Conservation (phyloP, 2,329 filamentous ascomycete species). For the Tolypocladium album region DNA sequence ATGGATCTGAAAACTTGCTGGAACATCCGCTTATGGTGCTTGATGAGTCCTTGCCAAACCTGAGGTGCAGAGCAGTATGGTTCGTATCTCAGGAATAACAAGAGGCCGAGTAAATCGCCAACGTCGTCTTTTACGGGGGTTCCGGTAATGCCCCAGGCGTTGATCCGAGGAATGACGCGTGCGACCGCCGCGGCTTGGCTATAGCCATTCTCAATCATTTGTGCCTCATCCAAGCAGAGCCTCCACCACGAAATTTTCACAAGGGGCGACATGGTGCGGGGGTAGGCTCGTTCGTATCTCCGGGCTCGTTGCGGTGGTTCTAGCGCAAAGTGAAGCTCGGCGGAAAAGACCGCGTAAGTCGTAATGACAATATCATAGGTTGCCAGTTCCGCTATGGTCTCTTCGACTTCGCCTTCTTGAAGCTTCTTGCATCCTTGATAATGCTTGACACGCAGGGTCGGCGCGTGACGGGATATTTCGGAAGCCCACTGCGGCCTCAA, state of each 20-base stretch:
- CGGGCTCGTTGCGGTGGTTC: constrained; percentile 58
- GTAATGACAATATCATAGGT: constrained; percentile 50
- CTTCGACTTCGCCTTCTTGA: constrained; percentile 22
- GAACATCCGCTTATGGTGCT: constrained; percentile 52
- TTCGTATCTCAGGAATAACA: constrained; percentile 71
- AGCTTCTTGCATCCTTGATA: constrained; percentile 40
- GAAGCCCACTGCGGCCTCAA: constrained; percentile 51
- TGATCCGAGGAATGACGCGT: constrained; percentile 66
- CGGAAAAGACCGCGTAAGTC: constrained; percentile 60
- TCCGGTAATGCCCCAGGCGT: constrained; percentile 83
- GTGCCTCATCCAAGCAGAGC: constrained; percentile 66
- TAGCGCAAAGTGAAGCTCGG: constrained; percentile 68
- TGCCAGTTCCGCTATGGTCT: constrained; percentile 33
- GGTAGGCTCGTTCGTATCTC: constrained; percentile 55
- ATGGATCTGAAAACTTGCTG: constrained; percentile 58
- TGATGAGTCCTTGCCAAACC: constrained; percentile 59
- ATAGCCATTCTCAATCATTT: constrained; percentile 88
- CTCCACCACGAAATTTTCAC: constrained; percentile 83
- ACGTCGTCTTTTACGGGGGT: constrained; percentile 79
- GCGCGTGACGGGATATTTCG: constrained; percentile 49
- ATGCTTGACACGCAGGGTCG: constrained; percentile 40
- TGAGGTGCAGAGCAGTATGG: constrained; percentile 57
- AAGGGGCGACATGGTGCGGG: constrained; percentile 61
- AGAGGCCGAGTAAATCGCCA: constrained; percentile 64
- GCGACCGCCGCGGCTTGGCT: constrained; percentile 75